Evolutionary conservation across 2,329 filamentous ascomycete species (phyloP).

Genomic region (Xylaria sp.): DNA sequence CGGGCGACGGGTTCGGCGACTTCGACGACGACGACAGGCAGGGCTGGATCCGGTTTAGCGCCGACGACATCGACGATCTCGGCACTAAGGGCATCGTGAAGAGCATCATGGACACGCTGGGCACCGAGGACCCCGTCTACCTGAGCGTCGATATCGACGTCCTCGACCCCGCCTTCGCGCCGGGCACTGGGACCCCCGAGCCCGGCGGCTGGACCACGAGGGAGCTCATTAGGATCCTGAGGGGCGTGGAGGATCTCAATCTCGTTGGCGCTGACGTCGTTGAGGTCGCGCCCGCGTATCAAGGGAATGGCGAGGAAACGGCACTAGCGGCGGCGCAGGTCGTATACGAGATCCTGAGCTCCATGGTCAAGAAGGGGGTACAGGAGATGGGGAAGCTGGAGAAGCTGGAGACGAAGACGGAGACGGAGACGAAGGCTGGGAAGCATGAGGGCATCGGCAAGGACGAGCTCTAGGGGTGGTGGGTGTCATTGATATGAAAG

Average conservation of each 20-base stretch:
- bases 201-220: slow-evolving; percentile 90
- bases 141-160: slow-evolving; percentile 79
- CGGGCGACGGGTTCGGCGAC: slow-evolving; percentile 67
- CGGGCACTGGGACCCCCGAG: slow-evolving; percentile 87
- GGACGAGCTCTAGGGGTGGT: slow-evolving; percentile 31
- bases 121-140: slow-evolving; percentile 78
- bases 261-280: slow-evolving; percentile 90
- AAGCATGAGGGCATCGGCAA: too few species aligned
- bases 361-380: slow-evolving; percentile 65
- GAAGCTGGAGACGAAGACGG: slow-evolving; percentile 35
- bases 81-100: slow-evolving; percentile 73
- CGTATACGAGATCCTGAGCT: slow-evolving; percentile 83
- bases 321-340: slow-evolving; percentile 84
- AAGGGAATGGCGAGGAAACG: slow-evolving; percentile 73
- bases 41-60: slow-evolving; percentile 79
- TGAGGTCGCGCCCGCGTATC: slow-evolving; percentile 85
- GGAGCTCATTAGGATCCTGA: slow-evolving; percentile 82
- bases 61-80: slow-evolving; percentile 86
- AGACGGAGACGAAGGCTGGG: slow-evolving; percentile 22
- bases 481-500: background rate
- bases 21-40: slow-evolving; percentile 76
- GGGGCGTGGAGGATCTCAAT: slow-evolving; percentile 82
- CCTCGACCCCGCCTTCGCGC: slow-evolving; percentile 68
- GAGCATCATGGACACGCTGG: slow-evolving; percentile 73
- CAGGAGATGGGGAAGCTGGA: slow-evolving; percentile 44